These are phyloP conservation scores for Phaeophleospora eucalypticola DNA, from an alignment of 2,329 filamentous ascomycete genomes.

Conservation along the genomic window DNA sequence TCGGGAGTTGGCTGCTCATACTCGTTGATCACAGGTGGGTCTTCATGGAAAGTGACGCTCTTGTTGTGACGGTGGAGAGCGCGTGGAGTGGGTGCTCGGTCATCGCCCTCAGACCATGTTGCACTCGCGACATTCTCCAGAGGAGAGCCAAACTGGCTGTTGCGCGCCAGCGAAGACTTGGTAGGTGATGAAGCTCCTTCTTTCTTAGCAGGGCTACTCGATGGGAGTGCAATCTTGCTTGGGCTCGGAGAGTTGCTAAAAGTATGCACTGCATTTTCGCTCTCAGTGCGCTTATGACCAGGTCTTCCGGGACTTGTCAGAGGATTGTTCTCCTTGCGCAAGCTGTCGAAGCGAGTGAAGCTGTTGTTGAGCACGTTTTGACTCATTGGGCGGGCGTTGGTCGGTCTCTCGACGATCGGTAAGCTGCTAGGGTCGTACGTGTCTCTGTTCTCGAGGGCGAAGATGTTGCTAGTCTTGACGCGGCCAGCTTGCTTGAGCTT, in stretches of 20 bases:
- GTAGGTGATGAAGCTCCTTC: slow-evolving; percentile 72
- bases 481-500: slow-evolving; percentile 90
- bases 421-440: slow-evolving; percentile 83
- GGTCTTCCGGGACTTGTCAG: slow-evolving; percentile 27
- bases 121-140: slow-evolving; percentile 13
- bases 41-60: slow-evolving; percentile 94
- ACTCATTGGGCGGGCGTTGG: slow-evolving; percentile 56
- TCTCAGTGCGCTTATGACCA: slow-evolving; percentile 49
- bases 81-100: slow-evolving; percentile 59
- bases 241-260: slow-evolving; percentile 47
- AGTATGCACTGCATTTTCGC: slow-evolving; percentile 57
- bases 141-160: slow-evolving; percentile 57
- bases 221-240: slow-evolving; percentile 25
- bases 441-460: slow-evolving; percentile 84
- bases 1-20: slow-evolving; percentile 98
- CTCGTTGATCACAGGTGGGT: slow-evolving; percentile 90
- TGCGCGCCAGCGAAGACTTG: slow-evolving; percentile 80
- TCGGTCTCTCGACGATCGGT: slow-evolving; percentile 75
- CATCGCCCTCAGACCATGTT: slow-evolving; percentile 63
- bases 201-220: slow-evolving; percentile 39
- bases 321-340: slow-evolving; percentile 36
- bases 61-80: slow-evolving; percentile 80
- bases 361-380: slow-evolving; percentile 66
- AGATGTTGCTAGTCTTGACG: slow-evolving; percentile 97
- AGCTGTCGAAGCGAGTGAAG: slow-evolving; percentile 56